Percentiles rank a stretch among this genome's conserved stretches.
Evolutionary conservation across 2,329 filamentous ascomycete genomes (phyloP).

Genomic region (Aaosphaeria pasadenensis): DNA sequence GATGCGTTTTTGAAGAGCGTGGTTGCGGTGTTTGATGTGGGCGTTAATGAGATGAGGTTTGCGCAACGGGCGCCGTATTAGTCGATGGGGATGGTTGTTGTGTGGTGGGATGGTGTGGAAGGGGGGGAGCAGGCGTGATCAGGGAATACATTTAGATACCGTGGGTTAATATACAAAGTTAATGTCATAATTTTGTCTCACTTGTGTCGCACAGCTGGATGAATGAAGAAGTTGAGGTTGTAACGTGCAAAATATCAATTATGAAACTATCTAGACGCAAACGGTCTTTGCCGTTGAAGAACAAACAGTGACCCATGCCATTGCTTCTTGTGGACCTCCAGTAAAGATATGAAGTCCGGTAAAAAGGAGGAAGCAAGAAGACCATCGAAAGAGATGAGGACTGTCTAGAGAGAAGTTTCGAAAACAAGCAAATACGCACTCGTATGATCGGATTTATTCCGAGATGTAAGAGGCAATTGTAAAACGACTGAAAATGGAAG

Average conservation of each 20-base stretch:
- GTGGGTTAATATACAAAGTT: background rate
- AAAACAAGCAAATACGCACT: too few relatives aligned
- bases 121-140: background rate
- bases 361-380: too few relatives aligned
- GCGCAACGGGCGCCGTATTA: background rate
- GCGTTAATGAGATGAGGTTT: conserved; percentile 11
- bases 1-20: conserved; percentile 45
- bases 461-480: too few relatives aligned
- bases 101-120: background rate
- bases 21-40: conserved; percentile 45
- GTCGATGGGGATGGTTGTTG: background rate
- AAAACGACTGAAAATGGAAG: too few relatives aligned
- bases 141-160: background rate
- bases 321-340: too few relatives aligned
- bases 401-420: too few relatives aligned
- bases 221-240: background rate
- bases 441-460: too few relatives aligned
- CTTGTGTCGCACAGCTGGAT: background rate
- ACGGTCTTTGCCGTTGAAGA: too few relatives aligned
- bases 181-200: background rate
- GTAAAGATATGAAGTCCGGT: too few relatives aligned
- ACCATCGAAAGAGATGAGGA: too few relatives aligned
- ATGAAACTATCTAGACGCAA: too few relatives aligned
- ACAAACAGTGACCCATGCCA: too few relatives aligned
- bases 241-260: background rate